phyloP scores from a whole-genome alignment of 345 rosid genomes.

The Turnera subulata region DNA sequence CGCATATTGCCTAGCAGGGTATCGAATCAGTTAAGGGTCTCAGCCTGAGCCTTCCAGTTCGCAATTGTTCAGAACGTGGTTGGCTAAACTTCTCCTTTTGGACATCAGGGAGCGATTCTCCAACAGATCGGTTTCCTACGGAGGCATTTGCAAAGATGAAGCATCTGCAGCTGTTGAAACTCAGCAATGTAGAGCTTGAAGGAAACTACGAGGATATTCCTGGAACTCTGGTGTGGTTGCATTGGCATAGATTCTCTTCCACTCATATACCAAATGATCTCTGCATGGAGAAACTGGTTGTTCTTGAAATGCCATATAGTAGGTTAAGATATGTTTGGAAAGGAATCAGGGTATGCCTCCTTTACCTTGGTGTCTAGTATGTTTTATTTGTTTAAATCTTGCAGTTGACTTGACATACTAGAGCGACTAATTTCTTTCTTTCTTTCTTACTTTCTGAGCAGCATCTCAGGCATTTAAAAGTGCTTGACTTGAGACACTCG shows the following conservation, averaged over 20 bases:
- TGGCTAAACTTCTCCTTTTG: too few species aligned
- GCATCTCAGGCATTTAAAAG: too few species aligned
- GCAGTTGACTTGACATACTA: slow-evolving; percentile 17
- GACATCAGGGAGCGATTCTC: background rate
- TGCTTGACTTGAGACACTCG: too few species aligned
- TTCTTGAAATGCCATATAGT: too few species aligned
- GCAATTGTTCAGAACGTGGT: too few species aligned
- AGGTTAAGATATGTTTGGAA: slow-evolving; percentile 18
- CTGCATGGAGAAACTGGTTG: too few species aligned
- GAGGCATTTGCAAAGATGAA: slow-evolving; percentile 11
- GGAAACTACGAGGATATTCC: slow-evolving; percentile 3
- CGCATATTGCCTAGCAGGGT: slow-evolving; percentile 1
- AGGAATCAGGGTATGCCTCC: slow-evolving; percentile 7
- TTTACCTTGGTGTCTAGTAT: background rate
- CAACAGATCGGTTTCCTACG: slow-evolving; percentile 1
- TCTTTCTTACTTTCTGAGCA: too few species aligned
- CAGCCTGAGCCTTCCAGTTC: too few species aligned
- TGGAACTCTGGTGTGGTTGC: slow-evolving; percentile 6
- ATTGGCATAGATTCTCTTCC: too few species aligned
- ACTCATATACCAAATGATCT: too few species aligned
- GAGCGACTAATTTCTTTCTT: too few species aligned
- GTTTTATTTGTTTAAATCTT: background rate
- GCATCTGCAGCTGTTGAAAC: slow-evolving; percentile 5
- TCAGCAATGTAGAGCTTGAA: slow-evolving; percentile 3
- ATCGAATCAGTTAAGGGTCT: slow-evolving; percentile 8